A percentile compares a stretch with the other conserved stretches of the same genome.
Evolutionary conservation across 805 yeast genomes (phyloP).

Genomic region (Clavispora carvajalis): DNA sequence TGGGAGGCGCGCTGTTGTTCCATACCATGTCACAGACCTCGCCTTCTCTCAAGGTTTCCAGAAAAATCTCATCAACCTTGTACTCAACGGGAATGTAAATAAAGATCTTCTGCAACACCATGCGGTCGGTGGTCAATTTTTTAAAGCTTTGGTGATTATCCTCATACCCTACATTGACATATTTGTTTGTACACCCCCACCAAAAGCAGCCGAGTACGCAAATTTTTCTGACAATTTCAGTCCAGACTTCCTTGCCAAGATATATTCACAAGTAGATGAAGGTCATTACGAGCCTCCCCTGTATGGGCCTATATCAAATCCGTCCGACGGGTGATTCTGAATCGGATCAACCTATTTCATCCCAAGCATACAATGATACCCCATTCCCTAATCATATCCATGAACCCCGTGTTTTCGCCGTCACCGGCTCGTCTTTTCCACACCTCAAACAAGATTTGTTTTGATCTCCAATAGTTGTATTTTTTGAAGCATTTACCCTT

Average conservation of each 20-base stretch:
- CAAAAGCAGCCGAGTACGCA: not conserved
- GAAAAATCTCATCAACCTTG: conserved; percentile 32
- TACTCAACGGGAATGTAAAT: conserved; percentile 10
- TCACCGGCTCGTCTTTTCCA: conserved; percentile 39
- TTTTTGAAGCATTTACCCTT: conserved; percentile 20
- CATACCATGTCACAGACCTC: conserved; percentile 22
- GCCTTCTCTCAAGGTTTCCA: conserved; percentile 36
- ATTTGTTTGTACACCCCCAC: not conserved
- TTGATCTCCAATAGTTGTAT: conserved; percentile 48
- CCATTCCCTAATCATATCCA: conserved; percentile 54
- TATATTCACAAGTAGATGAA: conserved; percentile 2
- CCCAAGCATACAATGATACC: conserved; percentile 37
- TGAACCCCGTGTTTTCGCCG: conserved; percentile 40
- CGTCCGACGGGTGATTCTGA: not conserved
- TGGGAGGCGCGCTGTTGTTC: conserved; percentile 33
- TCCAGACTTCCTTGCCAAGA: conserved; percentile 5
- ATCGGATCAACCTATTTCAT: conserved; percentile 6
- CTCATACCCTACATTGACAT: conserved; percentile 11
- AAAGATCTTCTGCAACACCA: not conserved
- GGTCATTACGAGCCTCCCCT: conserved; percentile 6
- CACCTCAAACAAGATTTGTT: conserved; percentile 48
- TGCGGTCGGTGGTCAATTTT: not conserved
- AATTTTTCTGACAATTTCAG: conserved; percentile 10
- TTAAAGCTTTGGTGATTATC: conserved; percentile 1
- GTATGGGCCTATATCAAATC: not conserved